Percentiles rank a stretch among this genome's conserved stretches.
phyloP scores from a whole-genome alignment of 2,329 filamentous ascomycete genomes.

The Arachnopeziza araneosa region DNA sequence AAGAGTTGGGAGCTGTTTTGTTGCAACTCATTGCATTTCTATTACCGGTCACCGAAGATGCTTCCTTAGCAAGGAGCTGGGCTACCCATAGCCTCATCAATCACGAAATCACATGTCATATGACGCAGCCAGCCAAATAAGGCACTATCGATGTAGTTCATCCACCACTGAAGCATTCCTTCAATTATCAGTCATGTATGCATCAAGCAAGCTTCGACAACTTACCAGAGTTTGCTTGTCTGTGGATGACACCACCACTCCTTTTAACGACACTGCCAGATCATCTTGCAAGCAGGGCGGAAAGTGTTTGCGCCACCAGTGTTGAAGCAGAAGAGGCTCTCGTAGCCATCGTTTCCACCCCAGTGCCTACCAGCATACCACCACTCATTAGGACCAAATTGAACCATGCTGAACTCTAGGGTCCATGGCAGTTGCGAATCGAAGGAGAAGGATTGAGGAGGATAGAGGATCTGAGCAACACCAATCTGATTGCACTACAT shows the following conservation, averaged over 20 bases:
- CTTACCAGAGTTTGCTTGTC: neutral
- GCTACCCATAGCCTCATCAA: neutral
- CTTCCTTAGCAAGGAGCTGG: neutral
- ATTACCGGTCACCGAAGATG: neutral
- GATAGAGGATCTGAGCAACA: neutral
- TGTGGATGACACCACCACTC: neutral
- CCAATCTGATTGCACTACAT: neutral
- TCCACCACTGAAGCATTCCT: neutral
- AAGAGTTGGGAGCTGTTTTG: neutral
- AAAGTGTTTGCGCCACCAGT: neutral
- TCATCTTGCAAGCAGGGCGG: neutral
- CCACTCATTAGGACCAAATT: neutral
- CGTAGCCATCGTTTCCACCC: neutral
- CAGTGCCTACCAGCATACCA: neutral
- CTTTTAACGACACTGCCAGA: neutral
- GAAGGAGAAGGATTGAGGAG: neutral
- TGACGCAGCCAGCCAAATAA: neutral
- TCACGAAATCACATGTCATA: neutral
- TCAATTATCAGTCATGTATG: neutral
- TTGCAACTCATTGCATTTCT: neutral
- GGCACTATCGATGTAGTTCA: neutral
- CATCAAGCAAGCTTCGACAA: neutral
- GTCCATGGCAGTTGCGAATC: neutral
- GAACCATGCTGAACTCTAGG: neutral
- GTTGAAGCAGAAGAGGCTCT: neutral